Evolutionary conservation across 2,329 filamentous ascomycete genomes (phyloP), one percentile per base, ranked within the genome.

Genomic region (Aspergillus costaricaensis): DNA sequence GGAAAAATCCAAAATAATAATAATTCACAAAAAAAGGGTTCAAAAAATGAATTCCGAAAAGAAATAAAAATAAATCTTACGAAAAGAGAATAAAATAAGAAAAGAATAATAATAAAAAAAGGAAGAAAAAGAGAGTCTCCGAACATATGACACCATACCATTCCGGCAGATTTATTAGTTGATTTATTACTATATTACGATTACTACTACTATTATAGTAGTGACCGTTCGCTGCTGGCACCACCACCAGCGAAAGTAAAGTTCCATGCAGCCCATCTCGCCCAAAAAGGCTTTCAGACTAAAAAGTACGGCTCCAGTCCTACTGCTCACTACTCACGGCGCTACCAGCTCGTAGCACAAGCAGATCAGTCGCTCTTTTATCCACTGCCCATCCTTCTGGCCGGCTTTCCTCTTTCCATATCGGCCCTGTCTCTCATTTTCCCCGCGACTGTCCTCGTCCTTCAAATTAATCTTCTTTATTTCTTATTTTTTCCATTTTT

Each of bases 321-420:
- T 66, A 70, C 68, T 57, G 62, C 56, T 58, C 59, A 68, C 70
- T 71, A 70, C 65, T 65, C 63, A 67, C 62, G 63, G 67, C 67
- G 65, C 69, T 69, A 64, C 67, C 64, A 70, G 65, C 65, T 68
- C 67, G 69, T 72, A 70, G 68, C 66, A 74, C 69, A 65, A 55
- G 72, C 68, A 74, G 72, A 74, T 75, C 72, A 72, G 65, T 71
- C 67, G 60, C 63, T 65, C 68, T 74, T 70, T 76, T 73, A 74
- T 70, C 72, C 72, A 74, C 69, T 63, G 62, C 62, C 64, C 64
- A 67, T 65, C 67, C 62, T 58, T 64, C 62, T 59, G 63, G 58
- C 63, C 64, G 65, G 68, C 67, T 61, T 64, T 59, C 64, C 61
- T 62, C 60, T 63, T 68, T 62, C 64, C 67, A 68, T 69, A 70